These are phyloP conservation scores for Tetrapisispora phaffii DNA, from an alignment of 805 yeast genomes.

Conservation along the genomic window DNA sequence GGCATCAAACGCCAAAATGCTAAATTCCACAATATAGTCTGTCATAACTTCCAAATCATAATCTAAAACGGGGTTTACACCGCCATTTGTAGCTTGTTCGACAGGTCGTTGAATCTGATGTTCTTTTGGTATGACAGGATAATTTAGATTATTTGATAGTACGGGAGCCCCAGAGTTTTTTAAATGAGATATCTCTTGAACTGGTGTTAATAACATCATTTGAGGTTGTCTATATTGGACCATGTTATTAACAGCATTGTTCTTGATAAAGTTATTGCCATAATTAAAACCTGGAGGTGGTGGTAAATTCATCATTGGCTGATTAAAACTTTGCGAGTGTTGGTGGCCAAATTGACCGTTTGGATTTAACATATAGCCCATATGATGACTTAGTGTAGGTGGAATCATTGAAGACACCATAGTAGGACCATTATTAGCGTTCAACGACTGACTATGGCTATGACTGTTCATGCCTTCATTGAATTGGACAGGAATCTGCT, in stretches of 20 bases:
- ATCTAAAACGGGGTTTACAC: slow-evolving; percentile 68
- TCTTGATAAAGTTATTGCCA: slow-evolving; percentile 1
- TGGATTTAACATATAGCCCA: slow-evolving; percentile 3
- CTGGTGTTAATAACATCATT: slow-evolving; percentile 1
- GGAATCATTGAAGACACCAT: background rate
- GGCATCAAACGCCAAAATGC: slow-evolving; percentile 57
- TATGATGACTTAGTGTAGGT: background rate
- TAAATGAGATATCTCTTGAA: background rate
- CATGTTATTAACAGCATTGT: background rate
- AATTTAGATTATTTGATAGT: slow-evolving; percentile 2
- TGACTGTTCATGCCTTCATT: background rate
- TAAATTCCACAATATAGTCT: slow-evolving; percentile 65
- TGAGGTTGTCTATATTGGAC: slow-evolving; percentile 1
- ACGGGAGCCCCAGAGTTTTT: slow-evolving; percentile 1
- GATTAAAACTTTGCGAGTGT: slow-evolving; percentile 4
- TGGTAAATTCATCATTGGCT: slow-evolving; percentile 4
- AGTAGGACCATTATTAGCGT: background rate
- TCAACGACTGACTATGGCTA: slow-evolving; percentile 5
- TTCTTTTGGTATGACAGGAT: background rate
- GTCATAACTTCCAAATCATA: slow-evolving; percentile 74
- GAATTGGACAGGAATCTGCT: background rate
- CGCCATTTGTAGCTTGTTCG: slow-evolving; percentile 41
- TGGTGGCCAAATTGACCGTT: slow-evolving; percentile 2
- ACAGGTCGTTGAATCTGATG: slow-evolving; percentile 9
- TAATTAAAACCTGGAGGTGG: slow-evolving; percentile 20